Base-by-base conservation (phyloP, 2,329 filamentous ascomycete species). In the Dothiorella sarmentorum region DNA sequence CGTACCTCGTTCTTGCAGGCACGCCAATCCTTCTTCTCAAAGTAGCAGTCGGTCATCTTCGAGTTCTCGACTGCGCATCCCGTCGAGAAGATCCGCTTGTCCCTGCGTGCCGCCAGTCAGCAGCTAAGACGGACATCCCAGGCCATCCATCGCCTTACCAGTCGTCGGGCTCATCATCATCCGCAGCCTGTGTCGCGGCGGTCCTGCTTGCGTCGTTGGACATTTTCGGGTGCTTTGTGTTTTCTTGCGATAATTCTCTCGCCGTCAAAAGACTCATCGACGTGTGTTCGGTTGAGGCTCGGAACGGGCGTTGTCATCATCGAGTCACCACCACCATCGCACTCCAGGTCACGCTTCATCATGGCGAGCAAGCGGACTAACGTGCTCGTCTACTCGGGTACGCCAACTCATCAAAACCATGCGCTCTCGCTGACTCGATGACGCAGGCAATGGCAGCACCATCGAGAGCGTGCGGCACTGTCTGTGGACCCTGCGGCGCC, bases 81-180 rank as follows among this genome's bases (percentile, higher is more conserved):
- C 2, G 93, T 97, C 79, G 91, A 96, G 79, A 91, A 96, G 74
- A 97, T 97, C 71, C 94, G 84, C 82, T 96, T 93, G 79, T 97
- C 92, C 93, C 93, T 97, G 71, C 60, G 66, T 65, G 66, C 35
- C 51, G 35, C 57, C 27, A 60, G 49, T 52, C 17, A 49, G 52
- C 7, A 29, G 38, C 13, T 11, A 18, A 43, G 11, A 17, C n/a
- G 13, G 37, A 31, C 15, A 3, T 9, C 37, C 24, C 38, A 11
- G 26, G n/a, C n/a, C n/a, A n/a, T n/a, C 58, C 22, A 40, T 42
- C 35, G 63, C 68, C 83, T 75, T 78, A 97, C 94, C 93, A 97
- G 61, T 96, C 93, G 80, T 97, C 94, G 3, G 90, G 90, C 74
- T 97, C 93, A 74, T 97, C 91, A 60, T 93, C 89, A 35, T 86